Base-by-base conservation (phyloP, 495 filamentous ascomycete species). In the Tuber calosporum region DNA sequence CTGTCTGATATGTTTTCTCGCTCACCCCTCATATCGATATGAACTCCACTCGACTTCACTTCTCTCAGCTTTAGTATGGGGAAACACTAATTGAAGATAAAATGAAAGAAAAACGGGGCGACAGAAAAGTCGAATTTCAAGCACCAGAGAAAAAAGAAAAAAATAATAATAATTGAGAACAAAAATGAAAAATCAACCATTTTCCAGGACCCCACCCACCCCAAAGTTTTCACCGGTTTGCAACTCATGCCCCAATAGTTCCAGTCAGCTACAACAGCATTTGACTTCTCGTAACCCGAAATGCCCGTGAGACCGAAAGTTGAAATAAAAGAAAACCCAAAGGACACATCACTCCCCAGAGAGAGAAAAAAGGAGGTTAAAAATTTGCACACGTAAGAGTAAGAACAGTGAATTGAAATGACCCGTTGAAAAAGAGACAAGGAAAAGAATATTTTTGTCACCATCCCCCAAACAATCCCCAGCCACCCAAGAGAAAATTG, bases 401-500 rank as follows among this genome's bases (percentile, higher is more conserved):
- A 62, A 62, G 30, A 62, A 62, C 53, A 62, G 53, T 17, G 53
- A 62, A 62, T 62, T 62, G 53, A 62, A 62, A 62, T 62, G 53
- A 62, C 53, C 53, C 53, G 34, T 30, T 62, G 53, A 62, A 62
- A 62, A 62, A 62, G 53, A 62, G 53, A 34, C 53, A 62, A 62
- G 53, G 53, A 62, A 62, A 34, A 62, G 53, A 62, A 62, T 34
- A 62, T 62, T 62, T 62, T 62, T 30, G 53, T 34, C 53, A 62
- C 53, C 26, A 34, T 53, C 53, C 53, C 48, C 53, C 53, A 62
- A 62, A 62, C 53, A 17, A 62, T 26, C 62, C 19, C 72, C 45
- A 20, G 40, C n/a, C 26, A 36, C 41, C 45, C 30, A 67, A 73
- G 66, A 69, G 39, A 66, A 77, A 45, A 72, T 39, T 62, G 36